Evolutionary conservation across 148 eudicot species (phyloP).

Genomic region (Rhododendron simsii): DNA sequence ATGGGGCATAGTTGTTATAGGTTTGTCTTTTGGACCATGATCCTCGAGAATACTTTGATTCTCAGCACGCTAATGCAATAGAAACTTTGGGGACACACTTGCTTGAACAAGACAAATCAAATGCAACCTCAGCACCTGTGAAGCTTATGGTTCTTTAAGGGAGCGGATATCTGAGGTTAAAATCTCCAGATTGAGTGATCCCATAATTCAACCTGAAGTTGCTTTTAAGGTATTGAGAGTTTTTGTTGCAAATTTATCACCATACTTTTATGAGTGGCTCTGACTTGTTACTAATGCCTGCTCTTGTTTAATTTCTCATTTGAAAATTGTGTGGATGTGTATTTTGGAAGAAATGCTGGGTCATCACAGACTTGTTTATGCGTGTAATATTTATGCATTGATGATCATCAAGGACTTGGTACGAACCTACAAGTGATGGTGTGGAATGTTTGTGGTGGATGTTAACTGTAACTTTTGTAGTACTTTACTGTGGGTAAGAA

Average conservation of each 20-base stretch:
- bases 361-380: too few species aligned
- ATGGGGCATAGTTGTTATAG: neutral
- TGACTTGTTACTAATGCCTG: too few species aligned
- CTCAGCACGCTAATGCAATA: slow-evolving; percentile 87
- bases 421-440: too few species aligned
- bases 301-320: too few species aligned
- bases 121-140: slow-evolving; percentile 43
- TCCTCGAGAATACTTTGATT: slow-evolving; percentile 91
- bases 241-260: neutral
- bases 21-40: slow-evolving; percentile 42
- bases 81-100: slow-evolving; percentile 47
- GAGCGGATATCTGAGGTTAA: slow-evolving; percentile 47
- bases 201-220: slow-evolving; percentile 65
- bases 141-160: slow-evolving; percentile 56
- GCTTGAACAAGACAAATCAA: slow-evolving; percentile 39
- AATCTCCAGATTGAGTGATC: slow-evolving; percentile 46
- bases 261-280: too few species aligned
- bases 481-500: too few species aligned
- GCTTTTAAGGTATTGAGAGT: slow-evolving; percentile 57
- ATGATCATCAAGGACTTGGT: too few species aligned
- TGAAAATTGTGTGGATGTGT: too few species aligned
- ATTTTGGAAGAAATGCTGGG: too few species aligned
- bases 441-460: too few species aligned
- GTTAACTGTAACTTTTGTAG: too few species aligned
- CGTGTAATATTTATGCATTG: too few species aligned